A percentile compares a stretch with the other conserved stretches of the same genome.
phyloP scores from a whole-genome alignment of 257 asterid species.

The Cruciata laevipes region DNA sequence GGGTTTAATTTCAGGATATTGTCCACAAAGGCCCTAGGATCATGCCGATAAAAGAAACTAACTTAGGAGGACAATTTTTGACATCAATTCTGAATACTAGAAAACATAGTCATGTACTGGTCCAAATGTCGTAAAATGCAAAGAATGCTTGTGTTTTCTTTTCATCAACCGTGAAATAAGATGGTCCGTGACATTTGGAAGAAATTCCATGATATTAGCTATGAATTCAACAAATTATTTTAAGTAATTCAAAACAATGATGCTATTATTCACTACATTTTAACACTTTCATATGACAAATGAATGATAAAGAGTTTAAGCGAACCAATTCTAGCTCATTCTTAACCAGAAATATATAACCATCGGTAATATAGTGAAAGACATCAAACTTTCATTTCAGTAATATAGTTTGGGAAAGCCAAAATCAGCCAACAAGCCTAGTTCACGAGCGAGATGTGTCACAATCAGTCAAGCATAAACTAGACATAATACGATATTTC shows the following conservation, averaged over 20 bases:
- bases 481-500: background rate
- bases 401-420: background rate
- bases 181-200: slow-evolving; percentile 9
- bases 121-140: background rate
- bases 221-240: background rate
- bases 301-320: background rate
- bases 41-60: slow-evolving; percentile 17
- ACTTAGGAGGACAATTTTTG: slow-evolving; percentile 16
- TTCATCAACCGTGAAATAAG: background rate
- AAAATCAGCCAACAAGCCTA: background rate
- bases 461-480: background rate
- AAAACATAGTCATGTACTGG: background rate
- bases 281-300: background rate
- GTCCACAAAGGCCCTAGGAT: slow-evolving; percentile 28
- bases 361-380: background rate
- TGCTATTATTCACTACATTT: background rate
- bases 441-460: background rate
- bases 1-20: slow-evolving; percentile 9
- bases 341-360: too few species aligned
- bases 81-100: background rate
- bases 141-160: slow-evolving; percentile 1
- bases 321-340: background rate
- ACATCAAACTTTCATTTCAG: background rate
- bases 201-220: background rate
- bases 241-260: background rate